Evolutionary conservation across 1,284 basidiomycete species (phyloP), one percentile per base, ranked within the genome.

Genomic region (Ustilago loliicola): DNA sequence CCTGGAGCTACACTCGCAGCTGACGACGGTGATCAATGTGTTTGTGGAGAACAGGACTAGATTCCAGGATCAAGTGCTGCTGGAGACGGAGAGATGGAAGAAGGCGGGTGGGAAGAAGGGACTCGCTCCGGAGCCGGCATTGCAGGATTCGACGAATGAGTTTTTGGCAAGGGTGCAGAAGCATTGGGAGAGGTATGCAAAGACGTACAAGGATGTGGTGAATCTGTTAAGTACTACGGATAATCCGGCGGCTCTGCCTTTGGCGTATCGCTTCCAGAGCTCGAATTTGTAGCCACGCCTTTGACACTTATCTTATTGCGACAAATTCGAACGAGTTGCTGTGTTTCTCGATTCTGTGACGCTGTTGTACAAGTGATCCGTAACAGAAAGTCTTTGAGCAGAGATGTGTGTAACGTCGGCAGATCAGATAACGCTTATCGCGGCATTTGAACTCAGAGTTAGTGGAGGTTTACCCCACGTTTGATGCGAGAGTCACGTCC

Each of bases 161-260:
- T 72, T 78, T 30, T 25, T 84, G 38, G 51, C 52, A 2, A 79
- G 58, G 63, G 71, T 84, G 29, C 80, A 84, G 56, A 66, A 60
- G 7, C 73, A 70, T 32, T 86, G 85, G 85, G 77, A 80, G 52
- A 81, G 65, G 56, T 67, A 80, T 53, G 72, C 66, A 8, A 76
- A 80, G 80, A 82, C 73, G 21, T 85, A 83, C 67, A 81, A 80
- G 59, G 83, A 85, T 59, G 78, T 83, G 19, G 84, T 86, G 61
- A 81, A 79, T 36, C 67, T 85, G 45, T 66, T 84, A 38, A 81
- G 84, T 32, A 86, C 83, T 9, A 85, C 85, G 30, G 85, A 86
- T 51, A 86, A 85, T 48, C 85, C 85, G 7, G 83, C 85, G 1
- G 85, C 84, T 4, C 55, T 83, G 56, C 84, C 84, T 9, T 64